These are phyloP conservation scores for Neofusicoccum kwambonambiense DNA, from an alignment of 2,329 filamentous ascomycete genomes.

Conservation along the genomic window DNA sequence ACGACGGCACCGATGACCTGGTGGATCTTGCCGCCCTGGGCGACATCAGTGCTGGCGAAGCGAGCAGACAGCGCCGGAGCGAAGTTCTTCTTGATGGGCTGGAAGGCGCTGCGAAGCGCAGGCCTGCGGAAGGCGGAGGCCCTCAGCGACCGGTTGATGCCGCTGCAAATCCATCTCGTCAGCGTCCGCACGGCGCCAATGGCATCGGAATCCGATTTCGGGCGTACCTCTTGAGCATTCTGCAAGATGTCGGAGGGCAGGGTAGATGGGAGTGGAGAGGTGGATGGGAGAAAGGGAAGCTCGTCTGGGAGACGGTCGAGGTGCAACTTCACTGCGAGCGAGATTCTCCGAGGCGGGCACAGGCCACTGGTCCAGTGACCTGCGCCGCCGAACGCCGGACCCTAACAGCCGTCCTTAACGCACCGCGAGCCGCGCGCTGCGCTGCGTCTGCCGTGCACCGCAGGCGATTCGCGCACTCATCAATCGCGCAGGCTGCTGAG, in stretches of 20 bases:
- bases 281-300: constrained; percentile 22
- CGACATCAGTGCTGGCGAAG: constrained; percentile 60
- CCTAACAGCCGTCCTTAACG: neutral
- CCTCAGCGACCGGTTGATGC: constrained; percentile 64
- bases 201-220: constrained; percentile 25
- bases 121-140: constrained; percentile 59
- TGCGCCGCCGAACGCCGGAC: constrained; percentile 10
- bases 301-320: constrained; percentile 16
- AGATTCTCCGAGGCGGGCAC: constrained; percentile 15
- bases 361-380: constrained; percentile 9
- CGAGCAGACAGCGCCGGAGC: constrained; percentile 59
- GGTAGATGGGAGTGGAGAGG: constrained; percentile 34
- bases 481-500: neutral
- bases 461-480: no score
- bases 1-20: constrained; percentile 98
- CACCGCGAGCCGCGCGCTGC: neutral
- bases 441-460: neutral
- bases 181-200: constrained; percentile 40
- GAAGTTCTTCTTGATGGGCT: constrained; percentile 57
- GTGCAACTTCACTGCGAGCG: constrained; percentile 16
- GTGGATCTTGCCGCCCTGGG: constrained; percentile 63
- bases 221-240: constrained; percentile 63
- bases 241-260: constrained; percentile 46
- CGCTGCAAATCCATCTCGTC: constrained; percentile 51
- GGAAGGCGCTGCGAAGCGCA: constrained; percentile 50